Evolutionary conservation across 495 filamentous ascomycete genomes (phyloP).

Genomic region (Podospora conica): DNA sequence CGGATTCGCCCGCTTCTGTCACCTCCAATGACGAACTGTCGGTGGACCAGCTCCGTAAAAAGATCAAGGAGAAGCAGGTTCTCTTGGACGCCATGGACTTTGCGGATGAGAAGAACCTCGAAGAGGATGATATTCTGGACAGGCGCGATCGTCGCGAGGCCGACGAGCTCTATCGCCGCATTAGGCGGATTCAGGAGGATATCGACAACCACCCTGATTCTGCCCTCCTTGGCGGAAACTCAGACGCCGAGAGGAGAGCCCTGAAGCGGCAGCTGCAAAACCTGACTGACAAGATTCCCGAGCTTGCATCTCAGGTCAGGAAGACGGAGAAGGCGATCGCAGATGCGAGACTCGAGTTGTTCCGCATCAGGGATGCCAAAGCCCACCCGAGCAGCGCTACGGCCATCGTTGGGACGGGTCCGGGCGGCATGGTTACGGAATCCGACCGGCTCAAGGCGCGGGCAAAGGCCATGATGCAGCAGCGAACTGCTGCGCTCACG

Average conservation of each 20-base stretch:
- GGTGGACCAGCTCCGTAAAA: constrained; percentile 83
- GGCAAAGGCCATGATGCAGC: constrained; percentile 97
- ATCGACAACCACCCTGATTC: constrained; percentile 89
- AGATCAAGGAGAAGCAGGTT: constrained; percentile 90
- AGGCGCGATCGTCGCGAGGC: constrained; percentile 85
- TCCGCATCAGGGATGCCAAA: constrained; percentile 89
- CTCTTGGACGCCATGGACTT: constrained; percentile 97
- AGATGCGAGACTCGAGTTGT: constrained; percentile 87
- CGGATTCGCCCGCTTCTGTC: constrained; percentile 66
- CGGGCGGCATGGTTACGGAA: constrained; percentile 86
- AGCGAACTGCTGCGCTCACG: constrained; percentile 84
- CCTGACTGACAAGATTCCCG: constrained; percentile 81
- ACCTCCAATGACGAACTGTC: constrained; percentile 71
- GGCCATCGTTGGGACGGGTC: constrained; percentile 88
- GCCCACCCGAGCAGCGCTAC: constrained; percentile 76
- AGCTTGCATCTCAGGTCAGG: constrained; percentile 85
- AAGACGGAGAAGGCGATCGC: constrained; percentile 88
- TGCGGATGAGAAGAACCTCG: constrained; percentile 80
- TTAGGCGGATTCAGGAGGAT: constrained; percentile 92
- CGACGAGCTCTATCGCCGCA: constrained; percentile 87
- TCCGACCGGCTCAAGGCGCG: constrained; percentile 90
- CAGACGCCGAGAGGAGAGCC: constrained; percentile 75
- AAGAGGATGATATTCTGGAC: constrained; percentile 89
- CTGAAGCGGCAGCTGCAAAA: constrained; percentile 84
- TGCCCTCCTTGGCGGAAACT: constrained; percentile 64